These are phyloP conservation scores for Iris macrosiphon DNA, from an alignment of 106 monocot species.

Conservation along the genomic window DNA sequence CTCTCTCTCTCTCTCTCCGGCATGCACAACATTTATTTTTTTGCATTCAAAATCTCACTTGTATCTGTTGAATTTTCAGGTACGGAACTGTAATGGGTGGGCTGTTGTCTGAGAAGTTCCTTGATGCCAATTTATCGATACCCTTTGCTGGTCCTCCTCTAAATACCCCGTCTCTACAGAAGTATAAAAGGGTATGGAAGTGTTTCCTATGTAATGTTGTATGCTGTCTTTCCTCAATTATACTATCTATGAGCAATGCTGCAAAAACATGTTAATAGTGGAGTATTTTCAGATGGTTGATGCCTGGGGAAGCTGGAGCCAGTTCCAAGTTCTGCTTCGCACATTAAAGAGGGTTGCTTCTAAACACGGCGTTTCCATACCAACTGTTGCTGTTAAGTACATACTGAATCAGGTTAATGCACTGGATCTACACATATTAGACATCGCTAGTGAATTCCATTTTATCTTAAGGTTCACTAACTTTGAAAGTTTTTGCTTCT, in stretches of 20 bases:
- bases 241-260: too few relatives aligned
- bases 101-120: slow-evolving; percentile 89
- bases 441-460: not conserved
- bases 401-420: slow-evolving; percentile 75
- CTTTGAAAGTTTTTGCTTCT: not conserved
- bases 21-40: not conserved
- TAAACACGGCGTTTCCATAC: slow-evolving; percentile 73
- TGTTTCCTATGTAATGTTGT: not conserved
- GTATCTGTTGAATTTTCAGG: slow-evolving; percentile 30
- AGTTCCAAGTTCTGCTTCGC: slow-evolving; percentile 74
- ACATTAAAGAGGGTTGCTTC: slow-evolving; percentile 65
- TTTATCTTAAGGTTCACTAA: not conserved
- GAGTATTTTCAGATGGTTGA: slow-evolving; percentile 70
- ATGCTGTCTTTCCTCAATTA: not conserved
- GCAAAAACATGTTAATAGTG: not conserved
- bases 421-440: not conserved
- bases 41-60: too few relatives aligned
- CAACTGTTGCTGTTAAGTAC: slow-evolving; percentile 87
- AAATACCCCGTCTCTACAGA: slow-evolving; percentile 91
- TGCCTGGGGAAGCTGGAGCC: slow-evolving; percentile 84
- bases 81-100: slow-evolving; percentile 99
- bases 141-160: slow-evolving; percentile 90
- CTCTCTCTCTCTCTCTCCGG: slow-evolving; percentile 22
- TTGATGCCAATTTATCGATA: slow-evolving; percentile 75
- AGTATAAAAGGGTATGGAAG: slow-evolving; percentile 76